These are phyloP conservation scores for Apiotrichum gamsii DNA, from an alignment of 1,284 basidiomycete species.

Conservation along the genomic window DNA sequence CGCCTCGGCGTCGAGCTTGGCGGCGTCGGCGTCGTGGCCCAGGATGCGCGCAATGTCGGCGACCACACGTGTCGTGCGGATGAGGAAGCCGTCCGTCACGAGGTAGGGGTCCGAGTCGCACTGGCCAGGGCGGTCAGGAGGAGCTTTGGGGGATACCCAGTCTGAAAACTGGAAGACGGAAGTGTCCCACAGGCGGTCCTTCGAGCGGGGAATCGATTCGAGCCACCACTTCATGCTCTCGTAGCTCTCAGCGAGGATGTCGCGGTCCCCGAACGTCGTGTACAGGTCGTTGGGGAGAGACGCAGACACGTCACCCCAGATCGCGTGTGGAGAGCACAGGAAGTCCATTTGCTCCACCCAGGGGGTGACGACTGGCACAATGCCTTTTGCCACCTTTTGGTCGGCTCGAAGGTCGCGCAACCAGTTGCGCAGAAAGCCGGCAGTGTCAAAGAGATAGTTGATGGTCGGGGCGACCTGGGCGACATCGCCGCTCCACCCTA, in stretches of 20 bases:
- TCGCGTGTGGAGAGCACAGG: neutral
- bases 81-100: conserved; percentile 32
- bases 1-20: conserved; percentile 15
- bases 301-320: conserved; percentile 28
- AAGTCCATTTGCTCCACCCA: neutral
- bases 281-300: conserved; percentile 33
- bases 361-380: conserved; percentile 30
- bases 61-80: conserved; percentile 22
- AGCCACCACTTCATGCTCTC: conserved; percentile 34
- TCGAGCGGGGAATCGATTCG: conserved; percentile 24
- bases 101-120: conserved; percentile 25
- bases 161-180: conserved; percentile 25
- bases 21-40: conserved; percentile 14
- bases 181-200: conserved; percentile 22
- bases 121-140: conserved; percentile 12
- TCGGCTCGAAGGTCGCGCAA: conserved; percentile 30
- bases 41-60: conserved; percentile 25
- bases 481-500: conserved; percentile 42
- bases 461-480: conserved; percentile 36
- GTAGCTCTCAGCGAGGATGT: conserved; percentile 22
- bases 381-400: conserved; percentile 15
- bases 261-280: conserved; percentile 19
- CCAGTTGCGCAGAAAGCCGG: conserved; percentile 28
- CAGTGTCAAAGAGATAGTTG: conserved; percentile 31
- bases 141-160: conserved; percentile 36